Evolutionary conservation across 2,329 filamentous ascomycete species (phyloP), one percentile per base, ranked within the genome.

Genomic region (Fusarium lyarnte): DNA sequence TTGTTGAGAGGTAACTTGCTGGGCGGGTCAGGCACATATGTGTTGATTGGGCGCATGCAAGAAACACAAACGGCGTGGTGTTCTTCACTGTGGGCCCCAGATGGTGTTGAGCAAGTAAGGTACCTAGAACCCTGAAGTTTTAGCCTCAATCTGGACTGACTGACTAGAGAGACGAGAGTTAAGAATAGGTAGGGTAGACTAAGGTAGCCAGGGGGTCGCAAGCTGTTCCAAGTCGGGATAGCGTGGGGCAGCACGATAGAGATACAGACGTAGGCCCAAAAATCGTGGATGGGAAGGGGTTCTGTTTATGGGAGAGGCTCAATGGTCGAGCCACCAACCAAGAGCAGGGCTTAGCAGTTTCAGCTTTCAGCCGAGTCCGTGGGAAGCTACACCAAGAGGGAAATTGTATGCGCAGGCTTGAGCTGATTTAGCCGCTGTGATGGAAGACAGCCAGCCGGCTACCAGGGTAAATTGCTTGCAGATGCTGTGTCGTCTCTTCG

Each of bases 161-260:
- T 66, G 65, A 11, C 10, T 31, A 49, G 63, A 70, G 64, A 64
- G 67, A 72, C 66, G 52, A 74, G 39, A 59, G 61, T 67, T 52
- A 72, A 66, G 58, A 57, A 59, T 62, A 52, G 33, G 27, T 29
- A 21, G 2, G 6, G 27, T 33, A 33, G 46, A 23, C 46, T 33
- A 51, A 51, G 46, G 46, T 12, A 49, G 64, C 55, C 33, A 43
- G 51, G 51, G 58, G 64, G 55, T 76, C 64, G 70, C 73, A 74
- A 68, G 69, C 58, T 64, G 72, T 69, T 77, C 74, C 74, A 58
- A 64, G 65, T 61, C 69, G 42, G 71, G 74, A 68, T 70, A 71
- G 63, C 43, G 58, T 63, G 59, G 70, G 67, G 63, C 74, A 74
- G 62, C 31, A 51, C 23, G 33, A 58, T 49, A 66, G 47, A 57